A percentile compares a stretch with the other conserved stretches of the same genome.
Conservation (phyloP, 306 rosid genomes). For the Cucumis hystrix region DNA sequence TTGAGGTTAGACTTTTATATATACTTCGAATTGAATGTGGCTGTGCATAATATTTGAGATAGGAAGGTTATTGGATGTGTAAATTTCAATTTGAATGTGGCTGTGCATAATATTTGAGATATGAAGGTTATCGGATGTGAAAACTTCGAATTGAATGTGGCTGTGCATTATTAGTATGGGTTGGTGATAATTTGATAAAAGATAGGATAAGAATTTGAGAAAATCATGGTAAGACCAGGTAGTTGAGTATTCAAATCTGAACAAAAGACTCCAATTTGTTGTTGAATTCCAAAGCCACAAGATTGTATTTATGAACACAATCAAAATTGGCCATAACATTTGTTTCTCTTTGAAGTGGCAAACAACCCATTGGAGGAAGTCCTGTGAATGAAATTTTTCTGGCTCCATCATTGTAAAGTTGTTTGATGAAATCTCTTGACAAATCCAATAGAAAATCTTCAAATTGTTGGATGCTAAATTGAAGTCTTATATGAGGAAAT, state of each 20-base stretch:
- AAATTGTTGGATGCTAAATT: conserved; percentile 29
- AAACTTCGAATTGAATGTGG: too few relatives aligned
- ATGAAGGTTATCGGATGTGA: too few relatives aligned
- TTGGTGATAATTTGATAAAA: conserved; percentile 13
- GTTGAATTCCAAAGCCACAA: conserved; percentile 29
- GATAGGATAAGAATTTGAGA: conserved; percentile 6
- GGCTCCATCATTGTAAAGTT: conserved; percentile 42
- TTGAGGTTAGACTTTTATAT: too few relatives aligned
- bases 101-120: too few relatives aligned
- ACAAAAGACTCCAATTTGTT: conserved; percentile 17
- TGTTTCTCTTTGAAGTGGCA: conserved; percentile 60
- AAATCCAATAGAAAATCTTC: conserved; percentile 33
- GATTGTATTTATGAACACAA: conserved; percentile 23
- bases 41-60: too few relatives aligned
- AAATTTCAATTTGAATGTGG: too few relatives aligned
- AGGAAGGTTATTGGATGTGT: too few relatives aligned
- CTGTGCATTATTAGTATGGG: conserved; percentile 14
- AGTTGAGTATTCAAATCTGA: conserved; percentile 22
- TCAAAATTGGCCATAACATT: conserved; percentile 16
- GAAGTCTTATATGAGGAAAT: conserved; percentile 21
- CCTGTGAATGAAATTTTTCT: conserved; percentile 51
- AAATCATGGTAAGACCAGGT: conserved; percentile 13
- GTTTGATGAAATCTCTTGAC: conserved; percentile 30
- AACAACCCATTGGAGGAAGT: conserved; percentile 74
- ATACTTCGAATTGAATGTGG: too few relatives aligned